These are phyloP conservation scores for Aquilaria sinensis DNA, from an alignment of 345 rosid genomes.

Conservation along the genomic window DNA sequence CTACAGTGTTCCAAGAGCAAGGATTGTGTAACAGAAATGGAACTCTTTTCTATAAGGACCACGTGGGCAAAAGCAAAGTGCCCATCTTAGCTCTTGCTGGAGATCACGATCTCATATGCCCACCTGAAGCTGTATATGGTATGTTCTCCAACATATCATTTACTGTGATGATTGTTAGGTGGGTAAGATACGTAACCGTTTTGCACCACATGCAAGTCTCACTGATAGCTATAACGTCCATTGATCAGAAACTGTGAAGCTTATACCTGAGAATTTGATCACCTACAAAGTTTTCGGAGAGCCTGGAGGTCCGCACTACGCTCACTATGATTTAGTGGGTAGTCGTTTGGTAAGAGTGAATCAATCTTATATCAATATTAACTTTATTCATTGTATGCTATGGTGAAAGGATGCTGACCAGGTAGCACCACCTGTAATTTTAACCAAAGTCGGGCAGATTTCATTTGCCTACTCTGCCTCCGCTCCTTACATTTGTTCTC, in stretches of 20 bases:
- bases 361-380: background rate
- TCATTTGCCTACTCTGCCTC: background rate
- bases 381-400: background rate
- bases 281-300: slow-evolving; percentile 65
- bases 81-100: slow-evolving; percentile 80
- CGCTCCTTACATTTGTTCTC: background rate
- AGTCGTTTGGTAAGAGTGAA: slow-evolving; percentile 46
- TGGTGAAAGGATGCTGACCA: too few species aligned
- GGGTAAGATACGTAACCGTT: too few species aligned
- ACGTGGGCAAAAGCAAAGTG: slow-evolving; percentile 55
- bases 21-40: slow-evolving; percentile 62
- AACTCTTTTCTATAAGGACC: slow-evolving; percentile 63
- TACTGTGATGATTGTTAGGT: too few species aligned
- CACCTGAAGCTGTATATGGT: slow-evolving; percentile 86
- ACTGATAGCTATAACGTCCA: slow-evolving; percentile 2
- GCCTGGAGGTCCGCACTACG: slow-evolving; percentile 76
- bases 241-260: slow-evolving; percentile 72
- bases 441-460: too few species aligned
- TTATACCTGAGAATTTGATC: slow-evolving; percentile 47
- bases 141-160: slow-evolving; percentile 1
- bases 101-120: slow-evolving; percentile 76
- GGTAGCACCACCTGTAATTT: too few species aligned
- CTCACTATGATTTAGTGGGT: slow-evolving; percentile 76
- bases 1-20: slow-evolving; percentile 49
- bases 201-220: background rate